A percentile compares a stretch with the other conserved stretches of the same genome.
These are phyloP conservation scores for Hydnomerulius pinastri DNA, from an alignment of 768 basidiomycete genomes.

Conservation along the genomic window DNA sequence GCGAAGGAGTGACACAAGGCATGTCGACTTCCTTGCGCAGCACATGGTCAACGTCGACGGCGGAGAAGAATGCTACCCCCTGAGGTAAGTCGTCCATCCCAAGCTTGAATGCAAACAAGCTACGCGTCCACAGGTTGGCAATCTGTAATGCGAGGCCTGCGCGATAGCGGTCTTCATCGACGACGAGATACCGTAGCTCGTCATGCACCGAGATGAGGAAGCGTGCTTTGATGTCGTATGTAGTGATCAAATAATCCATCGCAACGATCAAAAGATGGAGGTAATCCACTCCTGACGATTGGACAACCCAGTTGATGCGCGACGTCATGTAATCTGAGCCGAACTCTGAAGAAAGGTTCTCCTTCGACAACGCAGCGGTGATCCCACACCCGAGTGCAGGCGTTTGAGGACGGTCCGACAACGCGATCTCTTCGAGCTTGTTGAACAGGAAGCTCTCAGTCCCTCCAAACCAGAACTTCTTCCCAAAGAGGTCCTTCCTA, in stretches of 20 bases:
- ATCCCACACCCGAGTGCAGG: constrained; percentile 94
- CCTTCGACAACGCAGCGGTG: constrained; percentile 89
- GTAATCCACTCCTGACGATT: constrained; percentile 98
- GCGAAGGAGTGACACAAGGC: constrained; percentile 93
- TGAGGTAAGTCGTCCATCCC: constrained; percentile 97
- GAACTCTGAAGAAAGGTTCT: constrained; percentile 78
- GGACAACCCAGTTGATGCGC: constrained; percentile 99
- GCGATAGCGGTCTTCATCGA: constrained; percentile 88
- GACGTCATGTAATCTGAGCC: constrained; percentile 92
- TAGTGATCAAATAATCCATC: constrained; percentile 84
- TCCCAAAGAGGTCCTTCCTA: constrained; percentile 67
- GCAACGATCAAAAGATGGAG: constrained; percentile 94
- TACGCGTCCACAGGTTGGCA: constrained; percentile 93
- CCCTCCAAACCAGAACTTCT: constrained; percentile 96
- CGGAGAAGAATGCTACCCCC: constrained; percentile 95
- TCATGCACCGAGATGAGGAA: constrained; percentile 98
- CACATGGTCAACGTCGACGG: constrained; percentile 89
- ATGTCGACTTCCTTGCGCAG: constrained; percentile 96
- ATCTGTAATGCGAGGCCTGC: constrained; percentile 91
- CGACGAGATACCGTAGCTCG: constrained; percentile 91
- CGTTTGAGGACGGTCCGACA: constrained; percentile 83
- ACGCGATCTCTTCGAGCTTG: constrained; percentile 92
- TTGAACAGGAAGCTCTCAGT: constrained; percentile 98
- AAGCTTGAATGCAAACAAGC: constrained; percentile 87
- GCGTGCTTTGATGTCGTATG: constrained; percentile 84